Evolutionary conservation across 768 basidiomycete species (phyloP), one percentile per base, ranked within the genome.

Genomic region (Nevesoporus exiguus): DNA sequence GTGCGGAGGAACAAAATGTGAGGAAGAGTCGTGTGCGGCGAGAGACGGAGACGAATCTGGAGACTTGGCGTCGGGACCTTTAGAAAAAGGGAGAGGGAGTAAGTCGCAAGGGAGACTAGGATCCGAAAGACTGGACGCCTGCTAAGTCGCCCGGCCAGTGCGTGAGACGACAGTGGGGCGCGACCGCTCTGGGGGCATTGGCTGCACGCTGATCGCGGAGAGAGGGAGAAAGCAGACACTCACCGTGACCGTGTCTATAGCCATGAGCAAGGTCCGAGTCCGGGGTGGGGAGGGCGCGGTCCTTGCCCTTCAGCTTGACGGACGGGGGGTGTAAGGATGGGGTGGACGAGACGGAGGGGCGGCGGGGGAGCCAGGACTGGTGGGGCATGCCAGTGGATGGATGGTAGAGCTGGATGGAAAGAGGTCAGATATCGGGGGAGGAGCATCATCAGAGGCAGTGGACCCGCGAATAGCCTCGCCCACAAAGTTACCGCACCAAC

Each of bases 391-490:
- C 37, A 5, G 49, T 13, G 36, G 54, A 29, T 17, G 49, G 43
- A 27, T 54, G 39, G 53, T 57, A 34, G 42, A 60, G 50, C 62
- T 67, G 51, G 41, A 0, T 7, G 55, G 47, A 34, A 48, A 42
- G 13, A 5, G 17, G 59, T 56, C 33, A 59, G 59, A 55, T 27
- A 41, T 31, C n/a, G n/a, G n/a, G n/a, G 8, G 5, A 8, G 27
- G 27, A 5, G 49, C 46, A 60, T 43, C 51, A 65, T 60, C 56
- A 62, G 40, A 62, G 64, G 63, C 63, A 11, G 63, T 65, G 63
- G 36, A 29, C 27, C 27, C 27, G 48, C 29, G 61, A 36, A 61
- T 48, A 61, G 60, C 61, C 56, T 61, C 51, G 54, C 46, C 40
- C 50, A 49, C 47, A 29, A 30, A 34, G 39, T n/a, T n/a, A n/a